Base-by-base conservation (phyloP, 345 rosid species). In the Lumnitzera racemosa region DNA sequence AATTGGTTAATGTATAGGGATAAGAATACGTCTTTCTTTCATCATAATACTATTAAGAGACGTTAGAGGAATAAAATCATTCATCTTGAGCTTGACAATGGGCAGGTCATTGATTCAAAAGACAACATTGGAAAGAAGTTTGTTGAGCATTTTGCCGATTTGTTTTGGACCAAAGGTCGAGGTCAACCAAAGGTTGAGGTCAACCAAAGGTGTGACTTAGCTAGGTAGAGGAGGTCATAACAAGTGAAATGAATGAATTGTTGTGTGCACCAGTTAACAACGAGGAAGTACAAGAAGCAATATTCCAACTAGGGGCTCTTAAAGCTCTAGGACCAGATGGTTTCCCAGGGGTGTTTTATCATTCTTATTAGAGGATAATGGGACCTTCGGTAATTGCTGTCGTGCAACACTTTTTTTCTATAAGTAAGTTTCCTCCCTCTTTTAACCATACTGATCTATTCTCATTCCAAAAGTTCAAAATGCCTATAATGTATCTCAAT, bases 231-330 rank as follows among this genome's bases (percentile, higher is more conserved):
- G 7, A 29, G 36, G 36, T 29, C 7, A 6, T 29, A 3, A 29
- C 36, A 29, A 6, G 80, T 62, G 31, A 60, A 27, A 24, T 46
- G 11, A n/a, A 61, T 16, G 9, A 13, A 49, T 4, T 3, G 5
- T 11, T 49, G 51, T 49, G 14, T 12, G 16, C 4, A 13, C 51
- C 51, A 2, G 2, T 49, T 13, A 2, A 12, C 16, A 17, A 29
- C 2, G 23, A 65, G 41, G 15, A 43, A 58, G 24, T 46, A 14
- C 17, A 49, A 12, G 15, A n/a, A n/a, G 51, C 51, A 0, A 3
- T 49, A 3, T 49, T 49, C 51, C 36, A 29, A 3, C 36, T 29
- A 3, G 36, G 36, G 36, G 3, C 36, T 6, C 36, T 29, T 29
- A 29, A 29, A 29, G 51, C 51, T 12, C 14, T 2, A n/a, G 3